phyloP scores from a whole-genome alignment of 192 early-diverging fungal species.

The Coemansia guatemalensis region DNA sequence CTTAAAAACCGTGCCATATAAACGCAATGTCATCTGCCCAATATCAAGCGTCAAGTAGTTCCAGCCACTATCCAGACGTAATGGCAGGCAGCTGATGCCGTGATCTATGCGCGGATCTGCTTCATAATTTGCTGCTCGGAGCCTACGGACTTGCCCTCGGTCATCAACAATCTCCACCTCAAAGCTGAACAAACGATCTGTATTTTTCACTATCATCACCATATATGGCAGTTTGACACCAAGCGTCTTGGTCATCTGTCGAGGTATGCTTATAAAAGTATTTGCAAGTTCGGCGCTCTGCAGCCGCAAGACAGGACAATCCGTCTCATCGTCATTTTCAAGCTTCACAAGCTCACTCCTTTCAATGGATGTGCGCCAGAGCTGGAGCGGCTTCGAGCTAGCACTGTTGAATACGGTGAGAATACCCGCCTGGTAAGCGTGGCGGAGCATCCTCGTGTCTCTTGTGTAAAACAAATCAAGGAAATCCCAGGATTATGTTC shows the following conservation, averaged over 20 bases:
- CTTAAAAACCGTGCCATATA: constrained; percentile 85
- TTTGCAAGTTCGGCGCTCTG: constrained; percentile 65
- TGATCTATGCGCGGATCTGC: constrained; percentile 10
- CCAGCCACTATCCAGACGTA: constrained; percentile 93
- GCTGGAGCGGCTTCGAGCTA: constrained; percentile 32
- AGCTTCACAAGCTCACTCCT: not conserved
- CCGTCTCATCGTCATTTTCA: constrained; percentile 11
- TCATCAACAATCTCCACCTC: constrained; percentile 89
- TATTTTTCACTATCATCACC: constrained; percentile 85
- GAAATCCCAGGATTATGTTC: not conserved
- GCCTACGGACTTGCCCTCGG: constrained; percentile 73
- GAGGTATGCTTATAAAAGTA: constrained; percentile 90
- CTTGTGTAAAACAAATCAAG: not conserved
- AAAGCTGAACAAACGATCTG: constrained; percentile 88
- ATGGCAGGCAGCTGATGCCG: constrained; percentile 87
- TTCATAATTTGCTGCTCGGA: constrained; percentile 84
- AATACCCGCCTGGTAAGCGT: constrained; percentile 40
- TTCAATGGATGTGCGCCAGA: constrained; percentile 15
- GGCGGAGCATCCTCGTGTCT: constrained; percentile 30
- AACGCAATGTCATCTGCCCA: constrained; percentile 79
- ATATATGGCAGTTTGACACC: constrained; percentile 91
- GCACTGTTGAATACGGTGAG: constrained; percentile 44
- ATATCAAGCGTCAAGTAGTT: constrained; percentile 94
- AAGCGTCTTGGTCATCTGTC: constrained; percentile 68
- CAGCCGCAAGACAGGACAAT: constrained; percentile 12